phyloP scores from a whole-genome alignment of 192 early-diverging fungal genomes.

The Tieghemiomyces parasiticus region DNA sequence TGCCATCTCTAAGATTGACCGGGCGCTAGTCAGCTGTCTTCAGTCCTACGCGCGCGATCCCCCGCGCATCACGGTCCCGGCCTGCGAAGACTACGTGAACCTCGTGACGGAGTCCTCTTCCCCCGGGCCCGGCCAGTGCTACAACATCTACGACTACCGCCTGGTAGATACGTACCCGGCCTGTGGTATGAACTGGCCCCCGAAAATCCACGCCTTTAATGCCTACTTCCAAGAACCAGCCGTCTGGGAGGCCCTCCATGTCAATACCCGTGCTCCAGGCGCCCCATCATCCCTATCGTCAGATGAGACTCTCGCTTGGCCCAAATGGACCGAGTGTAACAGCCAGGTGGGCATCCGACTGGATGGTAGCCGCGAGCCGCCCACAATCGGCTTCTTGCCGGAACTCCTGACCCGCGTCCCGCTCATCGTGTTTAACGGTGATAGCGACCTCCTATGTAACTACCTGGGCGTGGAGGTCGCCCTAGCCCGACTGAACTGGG shows the following conservation, averaged over 20 bases:
- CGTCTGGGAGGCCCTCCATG: slow-evolving; percentile 36
- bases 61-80: background rate
- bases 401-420: slow-evolving; percentile 26
- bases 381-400: slow-evolving; percentile 29
- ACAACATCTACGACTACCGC: slow-evolving; percentile 61
- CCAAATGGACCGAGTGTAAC: slow-evolving; percentile 46
- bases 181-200: slow-evolving; percentile 47
- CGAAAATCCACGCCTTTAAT: slow-evolving; percentile 22
- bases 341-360: slow-evolving; percentile 20
- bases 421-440: slow-evolving; percentile 47
- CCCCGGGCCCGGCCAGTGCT: slow-evolving; percentile 30
- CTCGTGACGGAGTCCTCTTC: slow-evolving; percentile 22
- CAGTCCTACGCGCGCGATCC: background rate
- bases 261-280: slow-evolving; percentile 8
- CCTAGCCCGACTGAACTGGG: slow-evolving; percentile 44
- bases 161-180: slow-evolving; percentile 36
- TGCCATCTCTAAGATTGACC: background rate
- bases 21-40: background rate
- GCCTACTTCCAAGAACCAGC: slow-evolving; percentile 29
- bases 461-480: slow-evolving; percentile 43
- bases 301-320: too few species aligned
- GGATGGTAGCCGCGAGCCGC: slow-evolving; percentile 24
- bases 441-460: slow-evolving; percentile 61
- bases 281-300: too few species aligned
- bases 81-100: slow-evolving; percentile 21